Evolutionary conservation across 352 stramenopile genomes (phyloP), one percentile per base, ranked within the genome.

Genomic region (Pythium volutum): DNA sequence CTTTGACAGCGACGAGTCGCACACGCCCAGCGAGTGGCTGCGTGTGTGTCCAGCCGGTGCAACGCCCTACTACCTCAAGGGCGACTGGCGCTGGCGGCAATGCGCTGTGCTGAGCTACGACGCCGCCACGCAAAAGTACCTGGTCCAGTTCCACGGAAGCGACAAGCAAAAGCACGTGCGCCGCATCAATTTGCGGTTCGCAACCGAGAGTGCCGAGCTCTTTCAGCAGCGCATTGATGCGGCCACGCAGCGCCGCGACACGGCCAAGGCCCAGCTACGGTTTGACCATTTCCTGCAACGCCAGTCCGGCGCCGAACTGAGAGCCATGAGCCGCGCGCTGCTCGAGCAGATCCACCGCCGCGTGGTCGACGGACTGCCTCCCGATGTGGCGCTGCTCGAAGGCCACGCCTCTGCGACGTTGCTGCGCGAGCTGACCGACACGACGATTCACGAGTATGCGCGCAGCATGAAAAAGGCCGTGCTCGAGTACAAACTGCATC

Each of bases 391-490:
- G 10, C 56, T 95, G 16, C 54, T 82, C 15, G 81, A 95, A 29
- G 78, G 75, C 0, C 75, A 90, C 33, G 82, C 87, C 3, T 70
- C 77, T 3, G 77, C 77, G 1, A 55, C 49, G 46, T 64, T 96
- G 12, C 69, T 98, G n/a, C 78, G 89, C 11, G 59, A 74, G 25
- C 77, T 98, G 36, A 98, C 89, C 1, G 88, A 94, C 50, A 79
- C 88, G 18, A 86, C 88, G 33, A 95, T 97, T 58, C 81, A 96
- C 33, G 81, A 91, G 18, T 97, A 98, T 70, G 87, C 83, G 47
- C 79, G 86, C 2, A 96, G 84, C 43, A 97, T 98, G 90, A 97
- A 98, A 71, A 96, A 96, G 43, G 73, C 88, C 1, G 81, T 96
- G 15, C 63, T 98, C 20, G 57, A 89, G 23, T 79, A 89, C 45